phyloP scores from a whole-genome alignment of 768 basidiomycete species.

The Rhizopogon salebrosus region DNA sequence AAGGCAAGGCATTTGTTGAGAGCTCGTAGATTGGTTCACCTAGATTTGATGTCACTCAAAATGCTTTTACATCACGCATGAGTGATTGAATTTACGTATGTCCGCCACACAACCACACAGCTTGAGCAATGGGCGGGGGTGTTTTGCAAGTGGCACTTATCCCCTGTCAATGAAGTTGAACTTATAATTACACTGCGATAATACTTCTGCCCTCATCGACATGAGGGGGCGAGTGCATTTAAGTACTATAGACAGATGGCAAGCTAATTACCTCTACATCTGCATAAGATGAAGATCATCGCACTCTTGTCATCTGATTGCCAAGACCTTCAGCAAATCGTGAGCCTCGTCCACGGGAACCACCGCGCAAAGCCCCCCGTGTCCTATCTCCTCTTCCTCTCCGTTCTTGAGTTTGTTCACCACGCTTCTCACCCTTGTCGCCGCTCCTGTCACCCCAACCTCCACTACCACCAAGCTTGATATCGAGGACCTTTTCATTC shows the following conservation, averaged over 20 bases:
- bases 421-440: constrained; percentile 1
- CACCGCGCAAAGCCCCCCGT: constrained; percentile 44
- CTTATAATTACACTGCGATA: too few relatives aligned
- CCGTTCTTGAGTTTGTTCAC: constrained; percentile 75
- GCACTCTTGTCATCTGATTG: constrained; percentile 59
- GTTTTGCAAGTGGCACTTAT: too few relatives aligned
- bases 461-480: constrained; percentile 66
- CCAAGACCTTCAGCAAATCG: constrained; percentile 84
- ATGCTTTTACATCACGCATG: background rate
- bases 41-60: background rate
- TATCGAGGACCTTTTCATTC: constrained; percentile 85
- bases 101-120: too few relatives aligned
- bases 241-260: too few relatives aligned
- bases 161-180: too few relatives aligned
- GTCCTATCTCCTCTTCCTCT: constrained; percentile 69
- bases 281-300: background rate
- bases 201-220: too few relatives aligned
- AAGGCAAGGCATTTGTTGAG: constrained; percentile 78
- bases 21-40: constrained; percentile 17
- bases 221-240: too few relatives aligned
- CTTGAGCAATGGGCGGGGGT: too few relatives aligned
- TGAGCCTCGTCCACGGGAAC: constrained; percentile 65
- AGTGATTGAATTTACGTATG: background rate
- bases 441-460: constrained; percentile 55
- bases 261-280: too few relatives aligned